Evolutionary conservation across 108 stramenopile species (phyloP).

Genomic region (Bacterosira constricta): DNA sequence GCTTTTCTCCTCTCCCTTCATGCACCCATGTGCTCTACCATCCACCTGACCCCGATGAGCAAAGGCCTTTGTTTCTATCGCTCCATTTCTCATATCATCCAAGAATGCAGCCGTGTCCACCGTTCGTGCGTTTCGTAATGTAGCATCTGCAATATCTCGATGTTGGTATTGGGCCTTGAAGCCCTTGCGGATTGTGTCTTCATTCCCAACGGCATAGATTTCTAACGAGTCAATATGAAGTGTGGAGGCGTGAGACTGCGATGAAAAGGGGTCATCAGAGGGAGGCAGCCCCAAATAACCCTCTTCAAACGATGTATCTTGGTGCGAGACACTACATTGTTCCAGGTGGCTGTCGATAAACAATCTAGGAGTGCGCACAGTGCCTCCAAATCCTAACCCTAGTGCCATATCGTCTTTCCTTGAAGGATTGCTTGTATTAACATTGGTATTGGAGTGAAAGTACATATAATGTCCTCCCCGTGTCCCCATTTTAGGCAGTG

Average conservation of each 20-base stretch:
- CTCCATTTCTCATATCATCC: conserved; percentile 79
- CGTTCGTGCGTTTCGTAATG: conserved; percentile 69
- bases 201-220: conserved; percentile 83
- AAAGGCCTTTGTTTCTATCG: conserved; percentile 80
- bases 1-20: conserved; percentile 20
- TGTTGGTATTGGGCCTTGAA: conserved; percentile 58
- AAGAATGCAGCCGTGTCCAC: conserved; percentile 84
- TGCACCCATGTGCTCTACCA: conserved; percentile 55
- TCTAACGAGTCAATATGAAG: conserved; percentile 74
- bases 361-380: conserved; percentile 63
- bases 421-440: conserved; percentile 37
- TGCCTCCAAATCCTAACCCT: conserved; percentile 87
- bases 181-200: conserved; percentile 60
- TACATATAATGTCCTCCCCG: conserved; percentile 79
- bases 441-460: conserved; percentile 44
- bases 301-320: conserved; percentile 76
- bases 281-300: conserved; percentile 52
- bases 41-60: conserved; percentile 72
- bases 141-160: conserved; percentile 66
- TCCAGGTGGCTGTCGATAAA: conserved; percentile 76
- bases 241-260: conserved; percentile 3
- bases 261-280: conserved; percentile 18
- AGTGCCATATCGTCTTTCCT: conserved; percentile 71
- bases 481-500: conserved; percentile 57
- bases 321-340: conserved; percentile 54